Conservation (phyloP, 345 rosid genomes). For the Brassica incana region DNA sequence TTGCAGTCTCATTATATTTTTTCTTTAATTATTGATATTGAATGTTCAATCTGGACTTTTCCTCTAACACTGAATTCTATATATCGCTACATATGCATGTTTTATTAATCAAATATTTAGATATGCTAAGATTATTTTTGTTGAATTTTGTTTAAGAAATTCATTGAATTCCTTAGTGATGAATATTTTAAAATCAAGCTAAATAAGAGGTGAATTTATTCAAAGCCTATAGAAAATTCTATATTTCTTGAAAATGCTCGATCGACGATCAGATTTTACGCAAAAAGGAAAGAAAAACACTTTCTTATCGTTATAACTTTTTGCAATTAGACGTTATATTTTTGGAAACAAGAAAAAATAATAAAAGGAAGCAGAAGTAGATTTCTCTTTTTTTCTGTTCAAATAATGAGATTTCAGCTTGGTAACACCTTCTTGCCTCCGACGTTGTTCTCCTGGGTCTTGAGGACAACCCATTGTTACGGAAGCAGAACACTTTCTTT, state of each 20-base stretch:
- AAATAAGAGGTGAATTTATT: not conserved
- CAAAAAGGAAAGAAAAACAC: too few species aligned
- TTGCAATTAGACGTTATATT: constrained; percentile 1
- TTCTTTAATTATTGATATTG: not conserved
- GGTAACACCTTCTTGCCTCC: too few species aligned
- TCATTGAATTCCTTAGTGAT: not conserved
- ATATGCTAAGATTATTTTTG: not conserved
- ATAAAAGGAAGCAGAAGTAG: constrained; percentile 2
- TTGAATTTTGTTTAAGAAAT: not conserved
- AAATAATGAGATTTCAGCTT: not conserved
- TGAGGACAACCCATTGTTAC: too few species aligned
- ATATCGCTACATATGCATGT: not conserved
- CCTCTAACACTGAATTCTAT: not conserved
- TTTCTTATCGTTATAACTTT: not conserved
- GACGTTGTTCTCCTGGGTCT: too few species aligned
- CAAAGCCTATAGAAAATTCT: not conserved
- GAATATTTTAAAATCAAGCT: not conserved
- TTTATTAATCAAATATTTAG: not conserved
- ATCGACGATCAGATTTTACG: not conserved
- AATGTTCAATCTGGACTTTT: not conserved
- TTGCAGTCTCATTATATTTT: not conserved
- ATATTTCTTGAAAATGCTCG: not conserved
- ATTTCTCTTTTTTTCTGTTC: too few species aligned
- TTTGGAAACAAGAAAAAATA: not conserved
- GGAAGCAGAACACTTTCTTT: constrained; percentile 24